Percentiles rank a stretch among this genome's conserved stretches.
These are phyloP conservation scores for Physcomitrellopsis africana DNA, from an alignment of 225 moss, liverwort and hornwort genomes.

Conservation along the genomic window DNA sequence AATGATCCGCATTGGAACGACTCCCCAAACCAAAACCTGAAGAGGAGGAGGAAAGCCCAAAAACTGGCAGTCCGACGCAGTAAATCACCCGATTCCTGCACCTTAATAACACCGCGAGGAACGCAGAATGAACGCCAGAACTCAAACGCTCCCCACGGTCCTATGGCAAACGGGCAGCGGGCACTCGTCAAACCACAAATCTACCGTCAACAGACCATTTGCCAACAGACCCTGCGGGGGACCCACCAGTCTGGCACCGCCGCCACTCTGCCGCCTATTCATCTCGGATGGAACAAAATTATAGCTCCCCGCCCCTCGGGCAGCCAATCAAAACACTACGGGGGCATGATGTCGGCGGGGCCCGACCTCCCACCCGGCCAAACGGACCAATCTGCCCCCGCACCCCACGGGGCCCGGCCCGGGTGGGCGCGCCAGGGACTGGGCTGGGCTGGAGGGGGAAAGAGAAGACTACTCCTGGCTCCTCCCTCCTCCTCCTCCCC, in stretches of 20 bases:
- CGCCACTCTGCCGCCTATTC: slow-evolving; percentile 50
- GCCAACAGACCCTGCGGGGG: no score
- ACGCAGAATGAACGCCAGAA: no score
- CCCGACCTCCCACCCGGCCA: neutral
- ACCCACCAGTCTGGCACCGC: slow-evolving; percentile 41
- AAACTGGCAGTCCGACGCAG: no score
- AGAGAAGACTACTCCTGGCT: neutral
- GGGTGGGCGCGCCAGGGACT: no score
- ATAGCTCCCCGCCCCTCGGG: slow-evolving; percentile 22
- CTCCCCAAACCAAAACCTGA: no score
- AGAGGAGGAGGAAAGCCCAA: no score
- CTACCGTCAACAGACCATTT: no score
- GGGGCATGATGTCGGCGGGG: slow-evolving; percentile 7
- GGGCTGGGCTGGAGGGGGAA: slow-evolving; percentile 3
- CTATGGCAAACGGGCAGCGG: neutral
- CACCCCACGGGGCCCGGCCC: neutral
- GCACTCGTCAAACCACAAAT: neutral
- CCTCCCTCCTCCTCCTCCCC: no score
- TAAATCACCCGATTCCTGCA: no score
- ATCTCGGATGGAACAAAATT: slow-evolving; percentile 33
- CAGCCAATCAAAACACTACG: slow-evolving; percentile 7
- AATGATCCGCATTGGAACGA: no score
- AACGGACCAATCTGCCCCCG: neutral
- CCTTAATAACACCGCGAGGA: no score
- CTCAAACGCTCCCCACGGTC: no score